Conservation (phyloP, 2,329 filamentous ascomycete species). For the Aureobasidium sp. region DNA sequence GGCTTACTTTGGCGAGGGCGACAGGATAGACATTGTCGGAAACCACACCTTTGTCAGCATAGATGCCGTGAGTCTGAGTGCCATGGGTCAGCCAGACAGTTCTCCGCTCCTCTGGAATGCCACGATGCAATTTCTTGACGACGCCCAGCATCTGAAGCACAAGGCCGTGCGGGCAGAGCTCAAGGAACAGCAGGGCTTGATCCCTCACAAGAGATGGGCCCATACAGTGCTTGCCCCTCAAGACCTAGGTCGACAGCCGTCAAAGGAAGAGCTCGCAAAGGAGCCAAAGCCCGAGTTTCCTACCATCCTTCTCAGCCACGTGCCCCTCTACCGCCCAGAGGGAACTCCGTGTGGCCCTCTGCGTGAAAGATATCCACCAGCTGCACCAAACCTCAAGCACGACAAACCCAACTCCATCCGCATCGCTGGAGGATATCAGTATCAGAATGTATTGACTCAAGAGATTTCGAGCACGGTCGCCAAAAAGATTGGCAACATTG, state of each 20-base stretch:
- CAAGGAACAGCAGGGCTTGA: conserved; percentile 55
- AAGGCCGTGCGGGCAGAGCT: conserved; percentile 65
- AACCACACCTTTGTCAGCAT: conserved; percentile 95
- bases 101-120: conserved; percentile 64
- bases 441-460: conserved; percentile 84
- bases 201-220: conserved; percentile 28
- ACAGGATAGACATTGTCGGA: conserved; percentile 81
- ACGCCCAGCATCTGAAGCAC: conserved; percentile 57
- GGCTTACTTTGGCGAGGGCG: conserved; percentile 84
- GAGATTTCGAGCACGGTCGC: conserved; percentile 70
- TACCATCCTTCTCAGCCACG: conserved; percentile 82
- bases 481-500: conserved; percentile 70
- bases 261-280: conserved; percentile 31
- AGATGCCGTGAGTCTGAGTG: conserved; percentile 81
- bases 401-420: conserved; percentile 73
- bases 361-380: conserved; percentile 75
- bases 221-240: conserved; percentile 31
- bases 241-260: conserved; percentile 23
- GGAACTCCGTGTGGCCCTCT: conserved; percentile 82
- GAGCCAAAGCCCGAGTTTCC: conserved; percentile 55
- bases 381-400: conserved; percentile 38
- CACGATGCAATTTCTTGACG: conserved; percentile 66
- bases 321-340: conserved; percentile 75
- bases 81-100: conserved; percentile 52
- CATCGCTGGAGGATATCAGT: conserved; percentile 79